Conservation (phyloP, 2,329 filamentous ascomycete species). For the Cladosporium phlei region DNA sequence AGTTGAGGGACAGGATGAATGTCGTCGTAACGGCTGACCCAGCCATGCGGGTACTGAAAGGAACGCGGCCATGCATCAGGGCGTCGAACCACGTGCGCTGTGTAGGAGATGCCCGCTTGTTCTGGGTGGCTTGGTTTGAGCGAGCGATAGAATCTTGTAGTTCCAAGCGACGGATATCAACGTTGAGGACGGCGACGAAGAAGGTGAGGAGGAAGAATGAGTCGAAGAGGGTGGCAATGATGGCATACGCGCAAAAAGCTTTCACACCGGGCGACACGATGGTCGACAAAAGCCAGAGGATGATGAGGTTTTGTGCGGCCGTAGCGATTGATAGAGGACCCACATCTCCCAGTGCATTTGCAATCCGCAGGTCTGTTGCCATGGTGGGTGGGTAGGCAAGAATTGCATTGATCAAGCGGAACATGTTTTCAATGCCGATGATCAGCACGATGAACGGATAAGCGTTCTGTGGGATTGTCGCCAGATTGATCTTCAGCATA, state of each 20-base stretch:
- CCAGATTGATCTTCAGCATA: constrained; percentile 68
- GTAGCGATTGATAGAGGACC: constrained; percentile 65
- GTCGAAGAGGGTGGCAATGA: constrained; percentile 70
- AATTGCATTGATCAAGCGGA: constrained; percentile 72
- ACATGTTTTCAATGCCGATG: constrained; percentile 70
- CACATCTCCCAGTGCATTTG: constrained; percentile 68
- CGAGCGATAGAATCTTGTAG: constrained; percentile 64
- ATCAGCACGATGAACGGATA: constrained; percentile 74
- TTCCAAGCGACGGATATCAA: constrained; percentile 72
- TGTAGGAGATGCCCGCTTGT: constrained; percentile 22
- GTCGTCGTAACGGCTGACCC: constrained; percentile 68
- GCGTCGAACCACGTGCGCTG: constrained; percentile 57
- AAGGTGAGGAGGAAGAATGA: constrained; percentile 75
- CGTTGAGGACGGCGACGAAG: constrained; percentile 72
- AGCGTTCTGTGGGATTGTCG: constrained; percentile 66
- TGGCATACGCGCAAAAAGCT: constrained; percentile 71
- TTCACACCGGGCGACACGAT: constrained; percentile 66
- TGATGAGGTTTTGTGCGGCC: constrained; percentile 62
- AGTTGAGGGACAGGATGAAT: constrained; percentile 69
- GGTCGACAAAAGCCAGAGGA: constrained; percentile 62
- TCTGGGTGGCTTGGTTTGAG: constrained; percentile 38
- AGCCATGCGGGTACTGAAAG: constrained; percentile 68
- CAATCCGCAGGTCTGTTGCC: constrained; percentile 64
- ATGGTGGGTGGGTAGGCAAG: constrained; percentile 66
- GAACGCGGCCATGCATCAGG: constrained; percentile 59